phyloP scores from a whole-genome alignment of 2,329 filamentous ascomycete genomes.

The Tolypocladium cylindrosporum region DNA sequence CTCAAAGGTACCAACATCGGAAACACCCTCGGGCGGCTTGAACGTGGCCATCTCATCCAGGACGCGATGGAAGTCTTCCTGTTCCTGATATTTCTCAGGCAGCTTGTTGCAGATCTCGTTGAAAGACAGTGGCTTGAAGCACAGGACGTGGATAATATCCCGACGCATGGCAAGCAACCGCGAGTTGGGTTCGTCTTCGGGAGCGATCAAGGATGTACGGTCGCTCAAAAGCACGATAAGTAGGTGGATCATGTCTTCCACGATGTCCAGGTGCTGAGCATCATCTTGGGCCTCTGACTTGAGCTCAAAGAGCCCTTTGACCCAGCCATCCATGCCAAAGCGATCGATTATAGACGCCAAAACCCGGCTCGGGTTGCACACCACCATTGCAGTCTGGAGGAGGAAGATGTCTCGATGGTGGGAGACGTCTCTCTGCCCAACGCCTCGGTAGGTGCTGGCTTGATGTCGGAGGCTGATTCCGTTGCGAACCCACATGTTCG shows the following conservation, averaged over 20 bases:
- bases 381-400: slow-evolving; percentile 79
- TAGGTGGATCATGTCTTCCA: slow-evolving; percentile 92
- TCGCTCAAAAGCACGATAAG: slow-evolving; percentile 87
- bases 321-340: slow-evolving; percentile 81
- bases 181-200: slow-evolving; percentile 54
- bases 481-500: slow-evolving; percentile 97
- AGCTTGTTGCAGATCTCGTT: slow-evolving; percentile 82
- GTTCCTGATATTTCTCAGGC: slow-evolving; percentile 80
- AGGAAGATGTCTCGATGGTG: slow-evolving; percentile 94
- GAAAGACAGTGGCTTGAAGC: slow-evolving; percentile 92
- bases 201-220: slow-evolving; percentile 65
- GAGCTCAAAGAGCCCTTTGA: slow-evolving; percentile 68
- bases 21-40: slow-evolving; percentile 80
- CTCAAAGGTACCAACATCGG: slow-evolving; percentile 90
- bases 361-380: slow-evolving; percentile 74
- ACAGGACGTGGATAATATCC: slow-evolving; percentile 87
- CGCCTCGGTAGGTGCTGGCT: slow-evolving; percentile 84
- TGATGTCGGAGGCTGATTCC: slow-evolving; percentile 93
- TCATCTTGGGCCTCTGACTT: slow-evolving; percentile 73
- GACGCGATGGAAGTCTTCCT: slow-evolving; percentile 77
- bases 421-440: slow-evolving; percentile 80
- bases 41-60: slow-evolving; percentile 83
- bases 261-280: slow-evolving; percentile 77
- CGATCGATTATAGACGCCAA: slow-evolving; percentile 85
- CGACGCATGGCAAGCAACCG: slow-evolving; percentile 66